Evolutionary conservation across 2,329 filamentous ascomycete species (phyloP), one percentile per base, ranked within the genome.

Genomic region (Biscogniauxia sp.): DNA sequence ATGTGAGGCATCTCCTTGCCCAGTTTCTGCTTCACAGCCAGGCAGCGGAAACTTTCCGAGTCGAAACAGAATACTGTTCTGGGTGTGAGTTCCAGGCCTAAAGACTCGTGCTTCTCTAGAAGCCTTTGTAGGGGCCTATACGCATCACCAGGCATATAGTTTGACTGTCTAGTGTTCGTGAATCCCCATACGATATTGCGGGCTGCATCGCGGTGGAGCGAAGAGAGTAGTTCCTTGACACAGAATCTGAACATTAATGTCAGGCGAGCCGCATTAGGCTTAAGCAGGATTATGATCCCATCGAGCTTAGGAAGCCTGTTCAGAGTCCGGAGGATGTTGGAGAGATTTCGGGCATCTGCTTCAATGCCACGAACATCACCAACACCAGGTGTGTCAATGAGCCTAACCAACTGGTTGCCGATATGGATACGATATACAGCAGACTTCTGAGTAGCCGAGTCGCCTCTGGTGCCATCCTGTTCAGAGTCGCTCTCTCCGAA

Each of bases 331-430:
- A 80, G 61, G 41, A 80, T 76, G 59, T 79, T 72, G 8, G 69
- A 71, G 72, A 79, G 76, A 60, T 79, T 79, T 56, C 72, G 68
- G 17, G 68, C 66, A 62, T 80, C 77, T 20, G 72, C 68, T 0
- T 70, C 66, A 0, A 76, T 11, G 0, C 77, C 78, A 6, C 76
- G 70, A 1, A 75, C 78, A 55, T 80, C 77, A 2, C 77, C 76
- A 11, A 79, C 76, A 0, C 77, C 78, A 0, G 77, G 78, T 0
- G 78, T 79, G 60, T 80, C 78, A 52, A 79, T 78, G 6, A 79
- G 64, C 6, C 77, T 72, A 32, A 77, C 60, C 1, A 68, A 69
- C 1, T 61, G 64, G 28, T 60, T 52, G 3, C 71, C 72, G 1
- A 76, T 64, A 4, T 61, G 64, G 20, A 78, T 63, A 0, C 69